Evolutionary conservation across 192 early-diverging fungal genomes (phyloP).

Genomic region (Obelidium mucronatum): DNA sequence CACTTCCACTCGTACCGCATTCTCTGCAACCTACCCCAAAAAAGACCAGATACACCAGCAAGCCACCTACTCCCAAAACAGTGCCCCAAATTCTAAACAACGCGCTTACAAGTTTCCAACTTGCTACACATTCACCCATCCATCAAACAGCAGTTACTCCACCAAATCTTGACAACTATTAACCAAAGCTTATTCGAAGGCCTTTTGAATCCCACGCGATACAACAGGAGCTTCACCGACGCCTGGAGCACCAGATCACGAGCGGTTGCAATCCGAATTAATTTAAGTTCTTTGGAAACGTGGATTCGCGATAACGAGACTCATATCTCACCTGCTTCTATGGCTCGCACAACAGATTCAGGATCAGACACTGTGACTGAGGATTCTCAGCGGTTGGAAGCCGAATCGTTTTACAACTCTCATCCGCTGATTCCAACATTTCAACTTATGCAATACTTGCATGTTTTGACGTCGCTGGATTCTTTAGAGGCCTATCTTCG

Average conservation of each 20-base stretch:
- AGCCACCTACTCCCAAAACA: slow-evolving; percentile 65
- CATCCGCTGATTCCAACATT: background rate
- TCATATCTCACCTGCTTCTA: too few species aligned
- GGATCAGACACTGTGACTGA: too few species aligned
- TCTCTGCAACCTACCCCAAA: too few species aligned
- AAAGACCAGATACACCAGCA: background rate
- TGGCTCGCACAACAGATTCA: too few species aligned
- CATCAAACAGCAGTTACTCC: slow-evolving; percentile 74
- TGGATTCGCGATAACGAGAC: slow-evolving; percentile 76
- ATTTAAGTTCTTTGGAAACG: slow-evolving; percentile 79
- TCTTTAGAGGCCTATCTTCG: slow-evolving; percentile 17
- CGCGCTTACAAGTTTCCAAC: slow-evolving; percentile 71
- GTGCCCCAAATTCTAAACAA: slow-evolving; percentile 77
- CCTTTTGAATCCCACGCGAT: slow-evolving; percentile 65
- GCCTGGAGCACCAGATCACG: slow-evolving; percentile 68
- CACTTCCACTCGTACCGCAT: too few species aligned
- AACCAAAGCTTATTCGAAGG: slow-evolving; percentile 82
- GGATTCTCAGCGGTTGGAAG: too few species aligned
- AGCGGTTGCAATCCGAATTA: slow-evolving; percentile 89
- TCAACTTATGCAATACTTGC: slow-evolving; percentile 15
- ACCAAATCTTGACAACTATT: slow-evolving; percentile 81
- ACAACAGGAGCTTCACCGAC: slow-evolving; percentile 60
- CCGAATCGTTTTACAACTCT: background rate
- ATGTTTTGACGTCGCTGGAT: slow-evolving; percentile 13
- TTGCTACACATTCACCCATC: slow-evolving; percentile 79